These are phyloP conservation scores for Talaromyces funiculosus DNA, from an alignment of 2,329 filamentous ascomycete genomes.

Conservation along the genomic window DNA sequence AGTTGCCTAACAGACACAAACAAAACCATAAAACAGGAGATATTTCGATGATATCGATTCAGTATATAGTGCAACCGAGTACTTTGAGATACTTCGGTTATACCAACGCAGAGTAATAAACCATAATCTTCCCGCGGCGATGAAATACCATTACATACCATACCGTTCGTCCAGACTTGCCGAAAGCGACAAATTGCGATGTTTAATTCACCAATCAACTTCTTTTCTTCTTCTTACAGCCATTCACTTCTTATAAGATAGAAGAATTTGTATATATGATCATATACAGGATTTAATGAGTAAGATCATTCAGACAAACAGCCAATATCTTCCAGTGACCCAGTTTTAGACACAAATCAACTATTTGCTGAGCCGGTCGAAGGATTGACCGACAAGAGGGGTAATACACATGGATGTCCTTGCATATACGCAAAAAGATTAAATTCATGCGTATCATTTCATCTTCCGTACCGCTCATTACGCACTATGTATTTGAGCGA, in stretches of 20 bases:
- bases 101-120: neutral
- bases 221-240: neutral
- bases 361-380: neutral
- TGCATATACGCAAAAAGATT: too few relatives aligned
- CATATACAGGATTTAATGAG: too few relatives aligned
- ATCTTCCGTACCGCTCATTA: neutral
- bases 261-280: too few relatives aligned
- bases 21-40: neutral
- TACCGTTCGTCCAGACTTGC: neutral
- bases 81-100: neutral
- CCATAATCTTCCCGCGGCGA: neutral
- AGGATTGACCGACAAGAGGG: neutral
- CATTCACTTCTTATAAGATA: neutral
- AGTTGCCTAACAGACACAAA: neutral
- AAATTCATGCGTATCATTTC: too few relatives aligned
- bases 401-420: conserved; percentile 5
- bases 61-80: neutral
- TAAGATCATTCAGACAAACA: neutral
- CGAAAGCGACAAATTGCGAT: neutral
- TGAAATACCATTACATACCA: neutral
- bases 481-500: neutral
- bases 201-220: neutral
- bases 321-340: neutral
- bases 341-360: too few relatives aligned
- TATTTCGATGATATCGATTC: neutral